Evolutionary conservation across 495 filamentous ascomycete genomes (phyloP), one percentile per base, ranked within the genome.

Genomic region (Amphirosellinia nigrospora): DNA sequence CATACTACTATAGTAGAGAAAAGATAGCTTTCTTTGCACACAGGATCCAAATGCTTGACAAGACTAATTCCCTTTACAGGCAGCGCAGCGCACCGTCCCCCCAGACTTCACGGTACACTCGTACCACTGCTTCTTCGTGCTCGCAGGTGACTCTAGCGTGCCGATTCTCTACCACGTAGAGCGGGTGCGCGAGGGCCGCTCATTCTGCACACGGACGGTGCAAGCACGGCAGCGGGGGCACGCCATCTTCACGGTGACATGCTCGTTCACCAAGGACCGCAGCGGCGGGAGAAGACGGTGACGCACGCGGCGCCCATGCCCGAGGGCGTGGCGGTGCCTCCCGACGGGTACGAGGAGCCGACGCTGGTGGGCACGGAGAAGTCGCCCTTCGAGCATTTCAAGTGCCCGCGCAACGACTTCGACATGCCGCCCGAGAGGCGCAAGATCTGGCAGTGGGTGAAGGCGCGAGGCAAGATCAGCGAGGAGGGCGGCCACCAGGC

Each of bases 81-180:
- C 96, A 19, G 96, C 94, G 13, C 94, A 96, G 81, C 85, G 86
- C 64, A 99, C 96, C 60, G 91, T 99, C 21, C 90, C 91, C 2
- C 74, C 82, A 28, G 84, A 92, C 78, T 97, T 97, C 82, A 85
- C 89, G 70, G 86, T 94, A 55, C 95, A 99, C 83, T 92, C 89
- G 80, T 97, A 97, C 93, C 96, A 99, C 86, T 98, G 95, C 86
- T 99, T 97, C 85, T 99, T 99, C 82, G 90, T 99, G 45, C 90
- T 98, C 2, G 94, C 93, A 13, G 96, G 95, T 36, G 90, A 94
- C 77, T 83, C 89, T 9, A 88, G 91, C 48, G 89, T 96, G 43
- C 95, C 96, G 5, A 92, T 99, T 71, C 82, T 98, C 66, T 99
- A 83, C 79, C 90, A 97, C 75, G 96, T 99, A 38, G 95, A 98